A percentile compares a stretch with the other conserved stretches of the same genome.
Conservation (phyloP, 805 yeast genomes). For the Ogataea saltuana region DNA sequence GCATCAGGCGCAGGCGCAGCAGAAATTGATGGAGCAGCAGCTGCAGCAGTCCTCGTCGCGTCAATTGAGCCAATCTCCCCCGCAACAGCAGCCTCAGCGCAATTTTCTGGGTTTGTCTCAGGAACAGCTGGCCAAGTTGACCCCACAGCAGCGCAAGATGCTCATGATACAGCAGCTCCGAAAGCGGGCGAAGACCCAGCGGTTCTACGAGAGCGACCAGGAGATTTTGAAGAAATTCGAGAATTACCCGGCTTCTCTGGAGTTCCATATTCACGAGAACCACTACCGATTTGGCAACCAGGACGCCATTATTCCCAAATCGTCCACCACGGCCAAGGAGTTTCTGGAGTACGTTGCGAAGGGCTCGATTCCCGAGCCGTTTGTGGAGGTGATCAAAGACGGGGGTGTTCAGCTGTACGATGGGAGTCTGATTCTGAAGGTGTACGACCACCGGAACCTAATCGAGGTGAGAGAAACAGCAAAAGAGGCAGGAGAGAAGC, state of each 20-base stretch:
- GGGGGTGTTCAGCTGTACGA: slow-evolving; percentile 83
- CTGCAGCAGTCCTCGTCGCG: slow-evolving; percentile 26
- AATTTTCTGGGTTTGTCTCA: slow-evolving; percentile 28
- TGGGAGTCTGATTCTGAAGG: slow-evolving; percentile 83
- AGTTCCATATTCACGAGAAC: slow-evolving; percentile 86
- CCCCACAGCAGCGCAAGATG: slow-evolving; percentile 43
- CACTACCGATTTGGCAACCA: slow-evolving; percentile 89
- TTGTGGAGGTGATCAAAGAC: slow-evolving; percentile 86
- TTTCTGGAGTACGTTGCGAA: slow-evolving; percentile 77
- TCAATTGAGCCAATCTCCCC: slow-evolving; percentile 14
- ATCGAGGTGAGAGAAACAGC: slow-evolving; percentile 20
- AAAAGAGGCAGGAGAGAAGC: slow-evolving; percentile 12
- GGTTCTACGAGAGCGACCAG: slow-evolving; percentile 69
- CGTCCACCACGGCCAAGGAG: slow-evolving; percentile 73
- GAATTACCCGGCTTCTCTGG: slow-evolving; percentile 76
- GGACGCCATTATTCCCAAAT: slow-evolving; percentile 83
- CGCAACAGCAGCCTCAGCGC: slow-evolving; percentile 19
- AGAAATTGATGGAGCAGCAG: slow-evolving; percentile 16
- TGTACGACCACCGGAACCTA: slow-evolving; percentile 77
- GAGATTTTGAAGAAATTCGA: slow-evolving; percentile 77
- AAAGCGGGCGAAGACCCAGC: slow-evolving; percentile 47
- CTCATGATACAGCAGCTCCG: slow-evolving; percentile 44
- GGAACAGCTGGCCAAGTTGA: slow-evolving; percentile 37
- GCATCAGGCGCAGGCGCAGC: slow-evolving; percentile 14
- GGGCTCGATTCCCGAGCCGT: slow-evolving; percentile 85